A percentile compares a stretch with the other conserved stretches of the same genome.
phyloP scores from a whole-genome alignment of 164 flowering plant genomes.

The Nelumbo lutea region DNA sequence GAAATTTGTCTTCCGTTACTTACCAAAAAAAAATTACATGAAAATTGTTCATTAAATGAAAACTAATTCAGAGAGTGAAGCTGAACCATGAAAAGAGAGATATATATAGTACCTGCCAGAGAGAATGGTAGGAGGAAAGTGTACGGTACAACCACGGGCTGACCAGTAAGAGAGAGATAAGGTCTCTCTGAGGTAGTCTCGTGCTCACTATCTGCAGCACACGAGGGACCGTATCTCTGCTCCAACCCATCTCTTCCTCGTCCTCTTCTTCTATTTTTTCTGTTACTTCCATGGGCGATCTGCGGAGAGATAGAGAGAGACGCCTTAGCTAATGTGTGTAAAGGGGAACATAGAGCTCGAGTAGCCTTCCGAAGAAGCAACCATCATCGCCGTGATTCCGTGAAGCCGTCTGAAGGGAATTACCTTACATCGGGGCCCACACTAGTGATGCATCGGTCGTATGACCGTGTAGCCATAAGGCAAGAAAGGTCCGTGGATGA shows the following conservation, averaged over 20 bases:
- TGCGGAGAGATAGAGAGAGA: neutral
- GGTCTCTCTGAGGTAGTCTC: slow-evolving; percentile 58
- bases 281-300: slow-evolving; percentile 4
- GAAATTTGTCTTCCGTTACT: too few species aligned
- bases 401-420: too few species aligned
- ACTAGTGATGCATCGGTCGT: too few species aligned
- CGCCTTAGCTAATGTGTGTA: neutral
- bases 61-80: neutral
- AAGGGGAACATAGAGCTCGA: neutral
- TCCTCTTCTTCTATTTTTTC: neutral
- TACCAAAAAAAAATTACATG: neutral
- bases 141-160: slow-evolving; percentile 58
- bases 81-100: neutral
- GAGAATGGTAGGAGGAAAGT: slow-evolving; percentile 53
- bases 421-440: too few species aligned
- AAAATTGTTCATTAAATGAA: neutral
- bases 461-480: too few species aligned
- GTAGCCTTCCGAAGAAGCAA: too few species aligned
- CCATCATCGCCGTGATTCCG: too few species aligned
- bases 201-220: slow-evolving; percentile 58
- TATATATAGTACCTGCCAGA: slow-evolving; percentile 51
- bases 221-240: slow-evolving; percentile 47
- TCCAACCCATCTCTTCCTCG: slow-evolving; percentile 32
- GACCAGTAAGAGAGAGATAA: slow-evolving; percentile 56
- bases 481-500: too few species aligned